These are phyloP conservation scores for Globisporangium megalacanthum DNA, from an alignment of 352 stramenopile genomes.

Conservation along the genomic window DNA sequence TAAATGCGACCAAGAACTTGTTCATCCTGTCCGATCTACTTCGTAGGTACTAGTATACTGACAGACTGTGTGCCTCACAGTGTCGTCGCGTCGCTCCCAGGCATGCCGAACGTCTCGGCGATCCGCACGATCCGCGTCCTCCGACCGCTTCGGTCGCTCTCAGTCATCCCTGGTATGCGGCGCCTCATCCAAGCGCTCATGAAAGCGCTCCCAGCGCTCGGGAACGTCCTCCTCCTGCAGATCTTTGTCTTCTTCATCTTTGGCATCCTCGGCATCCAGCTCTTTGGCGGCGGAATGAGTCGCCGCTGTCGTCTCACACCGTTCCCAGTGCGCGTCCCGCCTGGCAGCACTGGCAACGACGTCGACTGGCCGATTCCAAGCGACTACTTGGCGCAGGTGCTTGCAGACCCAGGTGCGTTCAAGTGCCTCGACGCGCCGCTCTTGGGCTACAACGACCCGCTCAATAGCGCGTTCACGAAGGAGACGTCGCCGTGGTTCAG, in stretches of 20 bases:
- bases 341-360: constrained; percentile 5
- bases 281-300: constrained; percentile 82
- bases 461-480: constrained; percentile 31
- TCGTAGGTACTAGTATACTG: too few species aligned
- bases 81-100: constrained; percentile 44
- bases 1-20: constrained; percentile 12
- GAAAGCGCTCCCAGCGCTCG: constrained; percentile 79
- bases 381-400: constrained; percentile 38
- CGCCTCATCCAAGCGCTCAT: constrained; percentile 79
- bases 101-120: constrained; percentile 69
- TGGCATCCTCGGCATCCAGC: constrained; percentile 85
- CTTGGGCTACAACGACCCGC: constrained; percentile 51
- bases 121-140: constrained; percentile 88
- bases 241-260: constrained; percentile 92
- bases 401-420: constrained; percentile 27
- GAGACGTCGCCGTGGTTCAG: constrained; percentile 65
- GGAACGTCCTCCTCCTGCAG: constrained; percentile 86
- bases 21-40: too few species aligned
- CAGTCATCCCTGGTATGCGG: constrained; percentile 76
- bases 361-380: constrained; percentile 45
- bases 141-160: constrained; percentile 85
- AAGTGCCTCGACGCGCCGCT: constrained; percentile 28
- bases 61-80: constrained; percentile 14
- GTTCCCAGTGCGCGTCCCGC: constrained; percentile 49
- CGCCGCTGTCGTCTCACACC: constrained; percentile 76